Evolutionary conservation across 169 alveolate genomes (phyloP).

Genomic region (Plasmodium berghei): DNA sequence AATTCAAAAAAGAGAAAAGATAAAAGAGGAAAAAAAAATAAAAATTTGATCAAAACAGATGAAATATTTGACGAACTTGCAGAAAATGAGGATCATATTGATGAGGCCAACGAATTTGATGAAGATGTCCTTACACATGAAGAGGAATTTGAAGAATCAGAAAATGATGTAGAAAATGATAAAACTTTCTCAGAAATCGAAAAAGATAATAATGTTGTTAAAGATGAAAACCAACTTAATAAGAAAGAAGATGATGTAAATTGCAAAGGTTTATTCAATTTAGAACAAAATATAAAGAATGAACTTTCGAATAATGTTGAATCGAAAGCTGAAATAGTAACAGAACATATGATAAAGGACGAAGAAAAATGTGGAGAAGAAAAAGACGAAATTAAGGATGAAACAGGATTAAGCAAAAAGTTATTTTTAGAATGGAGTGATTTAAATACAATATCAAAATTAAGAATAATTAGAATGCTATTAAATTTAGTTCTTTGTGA

Average conservation of each 20-base stretch:
- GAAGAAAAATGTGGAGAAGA: background rate
- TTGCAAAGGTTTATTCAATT: background rate
- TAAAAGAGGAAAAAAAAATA: constrained; percentile 4
- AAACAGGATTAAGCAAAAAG: constrained; percentile 25
- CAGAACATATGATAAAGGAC: background rate
- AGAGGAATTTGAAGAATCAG: background rate
- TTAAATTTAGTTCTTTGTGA: constrained; percentile 66
- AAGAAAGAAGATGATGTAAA: constrained; percentile 7
- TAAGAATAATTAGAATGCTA: constrained; percentile 56
- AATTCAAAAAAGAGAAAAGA: constrained; percentile 30
- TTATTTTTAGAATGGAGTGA: constrained; percentile 74
- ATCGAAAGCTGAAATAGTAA: background rate
- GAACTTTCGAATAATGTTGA: background rate
- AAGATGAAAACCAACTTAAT: background rate
- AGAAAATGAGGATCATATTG: too few relatives aligned
- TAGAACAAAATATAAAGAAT: background rate
- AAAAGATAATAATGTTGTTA: background rate
- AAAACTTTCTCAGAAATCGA: background rate
- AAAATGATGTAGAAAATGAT: background rate
- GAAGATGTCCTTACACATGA: background rate
- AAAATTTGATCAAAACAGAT: constrained; percentile 5
- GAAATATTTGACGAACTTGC: constrained; percentile 23
- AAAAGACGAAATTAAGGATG: background rate
- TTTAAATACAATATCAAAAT: constrained; percentile 22
- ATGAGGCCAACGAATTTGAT: constrained; percentile 8